Evolutionary conservation across 768 basidiomycete genomes (phyloP).

Genomic region (Tricholoma terreum): DNA sequence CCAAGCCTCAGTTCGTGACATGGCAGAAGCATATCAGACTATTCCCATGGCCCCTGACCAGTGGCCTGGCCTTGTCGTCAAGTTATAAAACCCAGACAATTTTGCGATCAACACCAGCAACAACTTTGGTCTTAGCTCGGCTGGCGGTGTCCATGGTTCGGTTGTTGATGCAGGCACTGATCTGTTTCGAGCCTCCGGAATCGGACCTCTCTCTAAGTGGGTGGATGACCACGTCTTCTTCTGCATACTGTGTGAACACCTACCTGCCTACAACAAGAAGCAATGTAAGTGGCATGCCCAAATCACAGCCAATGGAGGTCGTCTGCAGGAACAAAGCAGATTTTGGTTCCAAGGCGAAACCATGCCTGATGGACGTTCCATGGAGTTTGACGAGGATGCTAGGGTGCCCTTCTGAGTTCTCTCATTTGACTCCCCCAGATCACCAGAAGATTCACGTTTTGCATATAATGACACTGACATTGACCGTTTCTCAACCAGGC

Average conservation of each 20-base stretch:
- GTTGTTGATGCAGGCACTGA: constrained; percentile 7
- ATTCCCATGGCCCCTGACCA: constrained; percentile 26
- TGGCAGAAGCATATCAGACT: constrained; percentile 36
- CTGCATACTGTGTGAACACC: constrained; percentile 4
- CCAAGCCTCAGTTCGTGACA: constrained; percentile 33
- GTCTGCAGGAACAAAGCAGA: not conserved
- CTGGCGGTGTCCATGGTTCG: no score
- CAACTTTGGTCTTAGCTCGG: not conserved
- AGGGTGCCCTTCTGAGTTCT: not conserved
- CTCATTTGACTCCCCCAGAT: not conserved
- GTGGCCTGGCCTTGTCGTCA: constrained; percentile 32
- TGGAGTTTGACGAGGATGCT: not conserved
- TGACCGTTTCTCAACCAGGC: constrained; percentile 20
- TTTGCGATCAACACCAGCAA: constrained; percentile 12
- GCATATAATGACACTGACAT: constrained; percentile 26
- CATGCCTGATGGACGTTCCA: not conserved
- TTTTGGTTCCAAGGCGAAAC: not conserved
- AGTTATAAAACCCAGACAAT: constrained; percentile 2
- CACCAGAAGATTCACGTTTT: not conserved
- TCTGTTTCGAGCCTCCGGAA: constrained; percentile 16
- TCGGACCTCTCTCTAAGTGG: constrained; percentile 26
- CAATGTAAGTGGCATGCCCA: no score
- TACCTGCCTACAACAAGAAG: not conserved
- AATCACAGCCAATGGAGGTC: not conserved
- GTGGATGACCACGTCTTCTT: constrained; percentile 23